Evolutionary conservation across 140 eudicot genomes (phyloP).

Genomic region (Ambrosia hybrid): DNA sequence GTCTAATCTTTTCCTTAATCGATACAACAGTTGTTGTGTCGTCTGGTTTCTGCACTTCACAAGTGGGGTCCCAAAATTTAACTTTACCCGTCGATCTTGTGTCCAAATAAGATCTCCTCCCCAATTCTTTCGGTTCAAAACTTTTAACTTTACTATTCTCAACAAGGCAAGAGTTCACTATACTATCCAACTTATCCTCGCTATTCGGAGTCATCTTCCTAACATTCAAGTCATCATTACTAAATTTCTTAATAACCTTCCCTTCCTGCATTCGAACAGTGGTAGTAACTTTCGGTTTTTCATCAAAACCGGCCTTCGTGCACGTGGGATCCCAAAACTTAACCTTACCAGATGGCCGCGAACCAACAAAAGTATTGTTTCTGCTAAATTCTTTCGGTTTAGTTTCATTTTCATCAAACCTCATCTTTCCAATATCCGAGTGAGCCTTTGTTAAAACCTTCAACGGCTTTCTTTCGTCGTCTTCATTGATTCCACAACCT

Average conservation of each 20-base stretch:
- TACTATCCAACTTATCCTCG: not conserved
- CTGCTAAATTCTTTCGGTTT: slow-evolving; percentile 4
- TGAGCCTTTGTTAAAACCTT: not conserved
- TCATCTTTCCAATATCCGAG: not conserved
- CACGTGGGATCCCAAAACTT: slow-evolving; percentile 13
- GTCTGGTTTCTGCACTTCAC: not conserved
- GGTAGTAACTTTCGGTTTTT: not conserved
- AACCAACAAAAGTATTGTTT: not conserved
- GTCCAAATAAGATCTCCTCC: not conserved
- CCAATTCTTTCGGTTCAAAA: not conserved
- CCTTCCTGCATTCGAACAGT: not conserved
- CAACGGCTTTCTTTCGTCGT: not conserved
- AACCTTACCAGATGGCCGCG: slow-evolving; percentile 4
- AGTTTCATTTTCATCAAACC: not conserved
- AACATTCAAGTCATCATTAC: not conserved
- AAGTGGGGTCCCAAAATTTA: slow-evolving; percentile 10
- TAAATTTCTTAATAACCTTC: slow-evolving; percentile 1
- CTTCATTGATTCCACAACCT: slow-evolving; percentile 23
- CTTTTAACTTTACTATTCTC: not conserved
- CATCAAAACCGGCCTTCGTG: not conserved
- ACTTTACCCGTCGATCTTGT: slow-evolving; percentile 2
- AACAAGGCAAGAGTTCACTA: not conserved
- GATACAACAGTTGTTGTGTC: not conserved
- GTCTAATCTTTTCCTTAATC: slow-evolving; percentile 16
- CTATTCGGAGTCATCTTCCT: not conserved